Evolutionary conservation across 345 rosid genomes (phyloP).

Genomic region (Clarkia xantiana): DNA sequence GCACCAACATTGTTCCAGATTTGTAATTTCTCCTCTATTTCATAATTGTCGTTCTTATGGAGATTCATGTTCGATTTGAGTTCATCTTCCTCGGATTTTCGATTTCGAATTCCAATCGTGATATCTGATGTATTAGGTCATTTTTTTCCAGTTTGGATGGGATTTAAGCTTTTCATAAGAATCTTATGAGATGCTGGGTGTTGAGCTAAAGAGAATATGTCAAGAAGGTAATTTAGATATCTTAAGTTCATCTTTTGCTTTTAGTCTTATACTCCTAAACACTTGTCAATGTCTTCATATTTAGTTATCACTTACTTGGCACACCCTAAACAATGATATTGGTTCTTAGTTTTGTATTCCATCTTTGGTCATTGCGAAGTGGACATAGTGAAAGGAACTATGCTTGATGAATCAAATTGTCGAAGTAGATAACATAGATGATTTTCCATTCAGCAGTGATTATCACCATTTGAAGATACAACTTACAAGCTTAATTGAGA

Average conservation of each 20-base stretch:
- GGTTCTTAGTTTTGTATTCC: background rate
- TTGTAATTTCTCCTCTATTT: no score
- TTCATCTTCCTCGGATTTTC: no score
- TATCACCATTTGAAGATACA: background rate
- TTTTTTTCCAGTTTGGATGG: no score
- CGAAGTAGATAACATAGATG: background rate
- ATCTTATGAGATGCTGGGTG: background rate
- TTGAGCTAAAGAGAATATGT: background rate
- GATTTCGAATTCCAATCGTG: no score
- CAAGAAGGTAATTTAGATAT: slow-evolving; percentile 4
- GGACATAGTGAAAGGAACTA: background rate
- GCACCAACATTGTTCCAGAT: no score
- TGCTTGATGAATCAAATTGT: background rate
- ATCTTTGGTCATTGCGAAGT: slow-evolving; percentile 2
- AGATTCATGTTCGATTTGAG: no score
- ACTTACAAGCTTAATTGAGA: background rate
- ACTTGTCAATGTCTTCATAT: background rate
- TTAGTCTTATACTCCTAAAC: background rate
- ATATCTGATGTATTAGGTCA: no score
- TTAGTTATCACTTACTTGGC: background rate
- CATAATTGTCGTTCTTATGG: no score
- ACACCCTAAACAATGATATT: background rate
- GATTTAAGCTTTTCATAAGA: no score
- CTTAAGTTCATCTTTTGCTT: no score
- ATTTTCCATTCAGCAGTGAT: slow-evolving; percentile 2